These are phyloP conservation scores for Pouteria glomerata DNA, from an alignment of 148 eudicot genomes.

Conservation along the genomic window DNA sequence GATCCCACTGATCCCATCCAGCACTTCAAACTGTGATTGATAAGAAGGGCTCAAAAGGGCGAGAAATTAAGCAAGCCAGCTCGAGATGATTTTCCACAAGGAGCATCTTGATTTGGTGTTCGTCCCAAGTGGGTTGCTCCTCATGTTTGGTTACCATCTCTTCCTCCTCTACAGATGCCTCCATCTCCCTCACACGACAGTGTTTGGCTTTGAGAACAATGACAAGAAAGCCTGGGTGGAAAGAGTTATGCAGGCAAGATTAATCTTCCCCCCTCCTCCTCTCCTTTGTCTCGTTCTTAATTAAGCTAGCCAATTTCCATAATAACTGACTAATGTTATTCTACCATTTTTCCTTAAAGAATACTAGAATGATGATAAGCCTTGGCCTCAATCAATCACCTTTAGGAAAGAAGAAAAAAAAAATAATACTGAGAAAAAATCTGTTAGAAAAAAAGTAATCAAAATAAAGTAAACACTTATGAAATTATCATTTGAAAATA, in stretches of 20 bases:
- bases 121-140: conserved; percentile 58
- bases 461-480: too few species aligned
- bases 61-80: background rate
- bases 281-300: background rate
- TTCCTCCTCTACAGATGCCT: conserved; percentile 44
- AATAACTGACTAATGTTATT: too few species aligned
- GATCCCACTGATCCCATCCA: too few species aligned
- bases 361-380: too few species aligned
- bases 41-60: background rate
- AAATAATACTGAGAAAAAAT: too few species aligned
- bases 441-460: too few species aligned
- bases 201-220: conserved; percentile 60
- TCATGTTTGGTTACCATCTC: conserved; percentile 71
- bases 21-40: too few species aligned
- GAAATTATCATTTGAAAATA: too few species aligned
- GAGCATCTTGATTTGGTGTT: conserved; percentile 56
- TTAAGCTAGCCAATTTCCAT: too few species aligned
- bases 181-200: conserved; percentile 48
- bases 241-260: conserved; percentile 41
- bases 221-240: conserved; percentile 68
- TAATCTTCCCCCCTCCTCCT: background rate
- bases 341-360: too few species aligned
- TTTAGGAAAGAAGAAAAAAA: too few species aligned
- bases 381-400: too few species aligned
- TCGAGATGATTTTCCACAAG: conserved; percentile 33